Base-by-base conservation (phyloP, 129 eudicot species). In the Calendula officinalis region DNA sequence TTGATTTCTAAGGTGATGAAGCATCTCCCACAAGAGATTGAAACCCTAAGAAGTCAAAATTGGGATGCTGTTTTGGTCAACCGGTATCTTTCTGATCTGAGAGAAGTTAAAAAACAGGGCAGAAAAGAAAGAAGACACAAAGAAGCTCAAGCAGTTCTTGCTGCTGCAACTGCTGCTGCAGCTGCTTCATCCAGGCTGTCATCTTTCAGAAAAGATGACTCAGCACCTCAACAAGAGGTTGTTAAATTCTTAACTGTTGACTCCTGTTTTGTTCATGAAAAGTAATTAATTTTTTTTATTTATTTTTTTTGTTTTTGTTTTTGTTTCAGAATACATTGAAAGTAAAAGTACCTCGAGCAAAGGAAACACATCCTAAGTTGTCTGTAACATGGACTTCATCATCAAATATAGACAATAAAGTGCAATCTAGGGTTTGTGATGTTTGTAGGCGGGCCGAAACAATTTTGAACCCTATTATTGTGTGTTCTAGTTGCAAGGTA, bases 101-200 rank as follows among this genome's bases (percentile, higher is more conserved):
- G 83, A 73, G 97, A 94, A 84, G 94, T 89, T 1, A 83, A 76
- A 79, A 94, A 89, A 69, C 95, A 81, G 66, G 97, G 99, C 37
- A 81, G 97, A 42, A 94, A 94, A 66, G 99, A 94, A 71, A 85
- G 95, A 60, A 82, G 90, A 60, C 87, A 88, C 67, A 94, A 83
- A 62, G 99, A 94, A 76, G 99, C 99, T 42, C 99, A 94, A 75
- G 94, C 86, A 37, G 94, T 89, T 32, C 82, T 86, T 33, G 97
- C 99, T 63, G 99, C 99, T 54, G 99, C 97, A 16, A 86, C 95
- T 65, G 99, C 99, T 30, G 99, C 99, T 16, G 99, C 97, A 16
- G 97, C 99, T 4, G 87, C 95, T 60, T 94, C 99, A 34, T 94
- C 97, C 60, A 70, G 99, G 74, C 62, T 83, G 22, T 85, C 98